phyloP scores from a whole-genome alignment of 169 alveolate genomes.

The Plasmodium cynomolgi region DNA sequence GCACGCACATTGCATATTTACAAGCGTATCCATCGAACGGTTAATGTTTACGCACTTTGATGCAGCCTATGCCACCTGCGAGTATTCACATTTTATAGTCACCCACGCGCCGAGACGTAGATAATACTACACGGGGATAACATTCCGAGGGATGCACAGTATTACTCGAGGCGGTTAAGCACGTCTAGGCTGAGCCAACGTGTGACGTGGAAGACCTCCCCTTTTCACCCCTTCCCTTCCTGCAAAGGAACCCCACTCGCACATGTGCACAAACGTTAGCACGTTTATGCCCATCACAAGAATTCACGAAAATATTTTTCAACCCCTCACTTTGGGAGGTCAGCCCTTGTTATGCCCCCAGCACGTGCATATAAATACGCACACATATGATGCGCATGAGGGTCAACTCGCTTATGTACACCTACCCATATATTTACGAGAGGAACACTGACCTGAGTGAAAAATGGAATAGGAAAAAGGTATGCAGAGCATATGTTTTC shows the following conservation, averaged over 20 bases:
- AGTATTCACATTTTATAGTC: background rate
- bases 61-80: background rate
- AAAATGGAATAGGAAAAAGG: conserved; percentile 1
- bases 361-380: background rate
- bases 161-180: background rate
- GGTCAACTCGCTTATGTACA: background rate
- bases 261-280: background rate
- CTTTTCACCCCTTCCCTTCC: background rate
- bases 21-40: background rate
- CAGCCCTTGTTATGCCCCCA: background rate
- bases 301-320: background rate
- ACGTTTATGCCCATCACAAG: background rate
- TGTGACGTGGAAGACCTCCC: background rate
- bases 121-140: background rate
- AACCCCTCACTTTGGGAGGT: background rate
- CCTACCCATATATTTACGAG: background rate
- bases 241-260: background rate
- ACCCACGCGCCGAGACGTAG: background rate
- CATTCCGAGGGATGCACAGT: background rate
- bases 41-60: background rate
- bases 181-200: background rate
- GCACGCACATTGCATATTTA: background rate
- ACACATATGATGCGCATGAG: background rate
- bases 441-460: background rate
- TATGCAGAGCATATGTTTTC: background rate